Conservation (phyloP, 352 stramenopile genomes). For the Pythium aquatile region DNA sequence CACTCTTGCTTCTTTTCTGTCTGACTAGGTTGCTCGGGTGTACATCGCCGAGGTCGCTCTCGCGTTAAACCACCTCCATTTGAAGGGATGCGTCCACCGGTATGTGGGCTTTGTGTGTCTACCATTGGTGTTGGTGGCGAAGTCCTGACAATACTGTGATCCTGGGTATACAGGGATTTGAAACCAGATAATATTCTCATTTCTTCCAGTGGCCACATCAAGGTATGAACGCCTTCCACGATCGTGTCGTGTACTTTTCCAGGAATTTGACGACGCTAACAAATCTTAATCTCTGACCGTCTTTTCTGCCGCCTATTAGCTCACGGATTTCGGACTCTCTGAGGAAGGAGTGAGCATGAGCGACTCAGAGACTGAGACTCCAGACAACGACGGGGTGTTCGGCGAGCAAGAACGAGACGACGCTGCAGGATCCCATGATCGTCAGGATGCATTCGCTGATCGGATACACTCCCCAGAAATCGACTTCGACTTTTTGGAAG, state of each 20-base stretch:
- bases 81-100: slow-evolving; percentile 83
- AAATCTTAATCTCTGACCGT: background rate
- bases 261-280: background rate
- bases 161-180: slow-evolving; percentile 53
- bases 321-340: slow-evolving; percentile 86
- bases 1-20: background rate
- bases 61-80: slow-evolving; percentile 83
- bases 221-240: slow-evolving; percentile 35
- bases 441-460: background rate
- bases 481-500: slow-evolving; percentile 24
- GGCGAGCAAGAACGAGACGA: slow-evolving; percentile 20
- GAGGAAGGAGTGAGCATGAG: slow-evolving; percentile 69
- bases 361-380: slow-evolving; percentile 37
- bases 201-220: slow-evolving; percentile 84
- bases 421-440: background rate
- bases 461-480: slow-evolving; percentile 18
- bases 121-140: background rate
- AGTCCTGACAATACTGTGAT: background rate
- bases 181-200: slow-evolving; percentile 92
- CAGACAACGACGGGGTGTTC: slow-evolving; percentile 17
- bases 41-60: slow-evolving; percentile 89
- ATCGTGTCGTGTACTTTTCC: background rate
- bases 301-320: slow-evolving; percentile 29
- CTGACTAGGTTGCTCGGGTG: slow-evolving; percentile 63
- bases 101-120: slow-evolving; percentile 19